Base-by-base conservation (phyloP, 768 basidiomycete genomes). In the Pulveroboletus sp. region DNA sequence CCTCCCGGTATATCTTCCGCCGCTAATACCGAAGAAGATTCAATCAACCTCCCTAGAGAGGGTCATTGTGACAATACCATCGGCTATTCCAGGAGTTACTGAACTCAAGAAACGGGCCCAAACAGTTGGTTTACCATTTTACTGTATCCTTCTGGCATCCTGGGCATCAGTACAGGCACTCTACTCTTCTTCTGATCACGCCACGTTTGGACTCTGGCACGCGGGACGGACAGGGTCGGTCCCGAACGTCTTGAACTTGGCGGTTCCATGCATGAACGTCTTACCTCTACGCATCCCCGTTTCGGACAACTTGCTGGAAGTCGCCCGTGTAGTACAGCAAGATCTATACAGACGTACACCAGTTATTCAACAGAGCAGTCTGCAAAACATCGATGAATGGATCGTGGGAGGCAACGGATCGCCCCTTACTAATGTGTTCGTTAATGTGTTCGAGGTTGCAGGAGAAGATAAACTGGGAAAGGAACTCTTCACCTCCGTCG, bases 181-280 rank as follows among this genome's bases (percentile, higher is more conserved):
- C 7, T 52, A 69, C 39, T 62, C 67, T 9, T 52, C 57, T 3
- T 52, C 66, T 17, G 52, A 57, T 12, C 54, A 54, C 17, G 65
- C 69, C 3, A 72, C 68, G 7, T 73, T 78, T 43, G 75, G 75
- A 5, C 64, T 78, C 14, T 78, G 76, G 76, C 75, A 76, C 43
- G 70, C 71, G 6, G 74, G 76, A 24, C 63, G 76, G 39, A 71
- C 71, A 12, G 70, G 72, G 10, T 40, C 62, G 10, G 37, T 71
- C 18, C 59, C 67, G 24, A 60, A 67, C 17, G 59, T 73, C 18
- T 71, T 70, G 27, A 65, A 60, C 32, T 52, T 77, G n/a, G 73
- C 72, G 5, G 55, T 71, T 15, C 75, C 76, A n/a, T 76, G 73
- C 52, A 65, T 74, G 60, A 76, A 77, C 48, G 65, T 75, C 8